These are phyloP conservation scores for Exophiala dermatitidis DNA, from an alignment of 2,329 filamentous ascomycete genomes.

Conservation along the genomic window DNA sequence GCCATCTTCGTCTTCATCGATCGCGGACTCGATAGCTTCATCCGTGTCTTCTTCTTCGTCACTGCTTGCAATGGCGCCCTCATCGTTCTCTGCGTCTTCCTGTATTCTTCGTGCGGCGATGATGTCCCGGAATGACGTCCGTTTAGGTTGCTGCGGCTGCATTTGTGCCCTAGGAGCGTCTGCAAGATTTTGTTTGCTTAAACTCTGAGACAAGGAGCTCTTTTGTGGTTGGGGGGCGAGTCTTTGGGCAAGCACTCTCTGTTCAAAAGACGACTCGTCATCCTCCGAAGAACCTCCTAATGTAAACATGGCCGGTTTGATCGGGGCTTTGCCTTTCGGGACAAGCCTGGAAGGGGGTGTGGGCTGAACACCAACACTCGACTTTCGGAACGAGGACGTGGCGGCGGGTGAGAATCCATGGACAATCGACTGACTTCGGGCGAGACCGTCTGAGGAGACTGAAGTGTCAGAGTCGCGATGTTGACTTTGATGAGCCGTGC, in stretches of 20 bases:
- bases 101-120: conserved; percentile 61
- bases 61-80: conserved; percentile 54
- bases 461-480: conserved; percentile 54
- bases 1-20: conserved; percentile 57
- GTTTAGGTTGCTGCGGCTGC: conserved; percentile 53
- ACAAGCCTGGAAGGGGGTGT: conserved; percentile 10
- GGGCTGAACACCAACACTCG: conserved; percentile 3
- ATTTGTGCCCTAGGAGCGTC: conserved; percentile 26
- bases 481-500: conserved; percentile 40
- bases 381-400: conserved; percentile 54
- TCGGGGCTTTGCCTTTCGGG: conserved; percentile 7
- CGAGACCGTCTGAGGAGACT: conserved; percentile 52
- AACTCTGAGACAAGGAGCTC: conserved; percentile 34
- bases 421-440: conserved; percentile 61
- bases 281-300: conserved; percentile 82
- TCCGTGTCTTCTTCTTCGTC: conserved; percentile 54
- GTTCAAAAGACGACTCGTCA: conserved; percentile 68
- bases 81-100: conserved; percentile 47
- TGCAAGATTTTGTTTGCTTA: conserved; percentile 39
- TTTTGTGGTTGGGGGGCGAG: conserved; percentile 35
- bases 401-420: conserved; percentile 74
- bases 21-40: conserved; percentile 74
- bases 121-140: conserved; percentile 73
- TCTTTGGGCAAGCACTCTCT: conserved; percentile 46
- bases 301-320: conserved; percentile 57